A percentile compares a stretch with the other conserved stretches of the same genome.
Evolutionary conservation across 2,329 filamentous ascomycete genomes (phyloP).

Genomic region (Cercospora janseana): DNA sequence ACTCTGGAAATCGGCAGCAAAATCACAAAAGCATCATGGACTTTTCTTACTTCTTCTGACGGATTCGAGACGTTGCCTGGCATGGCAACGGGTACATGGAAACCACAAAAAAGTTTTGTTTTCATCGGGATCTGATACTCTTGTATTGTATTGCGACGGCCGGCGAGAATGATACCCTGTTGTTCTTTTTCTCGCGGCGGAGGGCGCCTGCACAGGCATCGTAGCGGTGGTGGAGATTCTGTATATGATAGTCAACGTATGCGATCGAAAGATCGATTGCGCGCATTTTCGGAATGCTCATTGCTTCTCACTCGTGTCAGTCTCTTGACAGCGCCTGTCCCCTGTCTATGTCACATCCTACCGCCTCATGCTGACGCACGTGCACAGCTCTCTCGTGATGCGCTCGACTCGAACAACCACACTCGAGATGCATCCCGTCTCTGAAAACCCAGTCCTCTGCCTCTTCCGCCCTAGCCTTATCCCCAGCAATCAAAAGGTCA

Average conservation of each 20-base stretch:
- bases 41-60: slow-evolving; percentile 5
- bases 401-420: neutral
- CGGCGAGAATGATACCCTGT: slow-evolving; percentile 22
- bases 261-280: slow-evolving; percentile 5
- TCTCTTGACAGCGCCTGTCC: no score
- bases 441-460: neutral
- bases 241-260: neutral
- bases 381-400: no score
- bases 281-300: neutral
- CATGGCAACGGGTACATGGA: neutral
- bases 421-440: neutral
- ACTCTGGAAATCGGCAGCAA: slow-evolving; percentile 11
- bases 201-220: slow-evolving; percentile 19
- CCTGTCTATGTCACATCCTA: no score
- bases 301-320: no score
- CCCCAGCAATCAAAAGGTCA: neutral
- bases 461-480: neutral
- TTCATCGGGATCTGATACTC: no score
- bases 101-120: slow-evolving; percentile 10
- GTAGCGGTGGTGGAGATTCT: neutral
- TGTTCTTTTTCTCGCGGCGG: slow-evolving; percentile 14
- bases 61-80: neutral
- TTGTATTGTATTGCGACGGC: slow-evolving; percentile 16
- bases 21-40: slow-evolving; percentile 12
- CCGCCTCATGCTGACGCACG: no score